Percentiles rank a stretch among this genome's conserved stretches.
These are phyloP conservation scores for Saccharomycopsis selenospora DNA, from an alignment of 805 yeast species.

Conservation along the genomic window DNA sequence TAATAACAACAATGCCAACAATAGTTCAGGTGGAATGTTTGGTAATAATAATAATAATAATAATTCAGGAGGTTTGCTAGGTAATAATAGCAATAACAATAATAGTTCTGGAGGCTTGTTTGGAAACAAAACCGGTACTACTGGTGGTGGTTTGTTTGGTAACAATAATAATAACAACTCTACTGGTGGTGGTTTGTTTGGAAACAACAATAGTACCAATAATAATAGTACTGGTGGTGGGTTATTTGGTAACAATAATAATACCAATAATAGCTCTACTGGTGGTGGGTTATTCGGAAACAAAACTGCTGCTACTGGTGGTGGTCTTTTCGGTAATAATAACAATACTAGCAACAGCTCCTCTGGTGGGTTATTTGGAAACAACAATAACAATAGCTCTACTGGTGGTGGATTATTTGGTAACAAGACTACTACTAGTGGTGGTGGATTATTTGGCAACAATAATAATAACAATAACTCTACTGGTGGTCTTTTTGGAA, in stretches of 20 bases:
- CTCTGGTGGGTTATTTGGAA: slow-evolving; percentile 26
- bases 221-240: slow-evolving; percentile 25
- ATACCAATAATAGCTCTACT: slow-evolving; percentile 18
- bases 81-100: slow-evolving; percentile 26
- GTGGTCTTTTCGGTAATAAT: slow-evolving; percentile 23
- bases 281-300: slow-evolving; percentile 29
- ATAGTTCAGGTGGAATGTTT: slow-evolving; percentile 25
- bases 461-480: slow-evolving; percentile 24
- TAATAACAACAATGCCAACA: slow-evolving; percentile 24
- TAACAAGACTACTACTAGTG: slow-evolving; percentile 22
- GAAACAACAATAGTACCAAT: slow-evolving; percentile 23
- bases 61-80: slow-evolving; percentile 30
- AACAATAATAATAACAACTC: slow-evolving; percentile 26
- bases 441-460: slow-evolving; percentile 37
- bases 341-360: slow-evolving; percentile 21
- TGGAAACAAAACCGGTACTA: slow-evolving; percentile 23
- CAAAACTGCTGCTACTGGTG: slow-evolving; percentile 15
- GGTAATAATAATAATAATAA: slow-evolving; percentile 24
- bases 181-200: slow-evolving; percentile 28
- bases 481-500: slow-evolving; percentile 35
- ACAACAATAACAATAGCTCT: slow-evolving; percentile 22
- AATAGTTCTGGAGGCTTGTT: slow-evolving; percentile 21
- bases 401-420: slow-evolving; percentile 29
- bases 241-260: slow-evolving; percentile 25
- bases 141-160: slow-evolving; percentile 35